A percentile compares a stretch with the other conserved stretches of the same genome.
Evolutionary conservation across 176 grass and related monocot species (phyloP).

Genomic region (Zoysia japonica): DNA sequence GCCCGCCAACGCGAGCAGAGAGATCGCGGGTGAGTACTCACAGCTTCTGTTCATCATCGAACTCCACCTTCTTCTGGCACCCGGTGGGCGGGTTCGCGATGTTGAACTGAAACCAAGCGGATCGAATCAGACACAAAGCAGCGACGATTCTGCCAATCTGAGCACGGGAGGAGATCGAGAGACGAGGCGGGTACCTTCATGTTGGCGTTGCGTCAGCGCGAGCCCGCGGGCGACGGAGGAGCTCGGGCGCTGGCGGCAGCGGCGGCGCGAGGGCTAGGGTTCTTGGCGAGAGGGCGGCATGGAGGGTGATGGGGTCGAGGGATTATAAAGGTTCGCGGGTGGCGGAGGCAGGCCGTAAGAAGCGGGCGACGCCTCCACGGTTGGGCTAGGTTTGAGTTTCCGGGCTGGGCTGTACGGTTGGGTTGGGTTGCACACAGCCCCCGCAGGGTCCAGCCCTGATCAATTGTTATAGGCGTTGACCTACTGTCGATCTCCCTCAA

Average conservation of each 20-base stretch:
- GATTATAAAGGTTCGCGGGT: conserved; percentile 23
- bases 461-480: no score
- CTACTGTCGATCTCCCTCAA: no score
- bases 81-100: conserved; percentile 80
- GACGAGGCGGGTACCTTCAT: conserved; percentile 52
- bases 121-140: background rate
- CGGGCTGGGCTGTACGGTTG: background rate
- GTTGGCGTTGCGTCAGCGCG: background rate
- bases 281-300: conserved; percentile 15
- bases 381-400: background rate
- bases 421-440: background rate
- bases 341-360: background rate
- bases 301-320: background rate
- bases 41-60: conserved; percentile 94
- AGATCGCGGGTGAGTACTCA: conserved; percentile 29
- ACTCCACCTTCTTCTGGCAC: conserved; percentile 90
- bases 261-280: conserved; percentile 49
- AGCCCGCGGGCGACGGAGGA: conserved; percentile 21
- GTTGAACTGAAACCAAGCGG: conserved; percentile 56
- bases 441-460: no score
- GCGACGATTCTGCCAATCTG: background rate
- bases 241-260: conserved; percentile 23
- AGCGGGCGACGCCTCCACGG: background rate
- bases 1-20: background rate
- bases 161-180: background rate